Percentiles rank a stretch among this genome's conserved stretches.
Evolutionary conservation across 2,329 filamentous ascomycete genomes (phyloP).

Genomic region (Fusarium keratoplasticum): DNA sequence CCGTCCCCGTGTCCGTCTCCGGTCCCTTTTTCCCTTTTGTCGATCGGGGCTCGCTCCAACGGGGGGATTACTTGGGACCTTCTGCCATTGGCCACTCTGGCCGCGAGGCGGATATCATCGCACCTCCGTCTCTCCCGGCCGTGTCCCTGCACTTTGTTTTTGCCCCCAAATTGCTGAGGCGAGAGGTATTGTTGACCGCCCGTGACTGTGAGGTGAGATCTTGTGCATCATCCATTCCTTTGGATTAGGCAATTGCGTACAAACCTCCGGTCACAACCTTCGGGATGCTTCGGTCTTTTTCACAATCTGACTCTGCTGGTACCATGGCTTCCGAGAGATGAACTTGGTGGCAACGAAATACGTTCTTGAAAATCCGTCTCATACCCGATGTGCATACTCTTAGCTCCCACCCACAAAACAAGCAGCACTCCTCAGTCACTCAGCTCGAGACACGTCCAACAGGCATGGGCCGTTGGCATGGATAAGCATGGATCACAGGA

Average conservation of each 20-base stretch:
- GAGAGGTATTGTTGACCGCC: neutral
- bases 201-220: conserved; percentile 25
- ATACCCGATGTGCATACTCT: neutral
- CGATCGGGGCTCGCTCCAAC: conserved; percentile 32
- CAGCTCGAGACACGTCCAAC: conserved; percentile 4
- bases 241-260: neutral
- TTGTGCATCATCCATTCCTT: conserved; percentile 9
- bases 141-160: conserved; percentile 21
- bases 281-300: conserved; percentile 7
- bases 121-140: conserved; percentile 35
- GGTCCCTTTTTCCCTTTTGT: conserved; percentile 1
- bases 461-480: neutral
- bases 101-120: conserved; percentile 20
- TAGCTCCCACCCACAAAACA: neutral
- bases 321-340: neutral
- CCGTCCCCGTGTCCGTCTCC: conserved; percentile 10
- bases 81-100: conserved; percentile 29
- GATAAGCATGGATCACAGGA: neutral
- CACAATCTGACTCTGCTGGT: conserved; percentile 1
- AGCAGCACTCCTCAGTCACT: neutral
- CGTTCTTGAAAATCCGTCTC: neutral
- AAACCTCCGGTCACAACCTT: conserved; percentile 1
- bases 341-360: neutral
- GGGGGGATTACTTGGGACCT: conserved; percentile 28
- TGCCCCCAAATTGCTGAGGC: conserved; percentile 17